Evolutionary conservation across 2,329 filamentous ascomycete species (phyloP).

Genomic region (Canariomyces notabilis): DNA sequence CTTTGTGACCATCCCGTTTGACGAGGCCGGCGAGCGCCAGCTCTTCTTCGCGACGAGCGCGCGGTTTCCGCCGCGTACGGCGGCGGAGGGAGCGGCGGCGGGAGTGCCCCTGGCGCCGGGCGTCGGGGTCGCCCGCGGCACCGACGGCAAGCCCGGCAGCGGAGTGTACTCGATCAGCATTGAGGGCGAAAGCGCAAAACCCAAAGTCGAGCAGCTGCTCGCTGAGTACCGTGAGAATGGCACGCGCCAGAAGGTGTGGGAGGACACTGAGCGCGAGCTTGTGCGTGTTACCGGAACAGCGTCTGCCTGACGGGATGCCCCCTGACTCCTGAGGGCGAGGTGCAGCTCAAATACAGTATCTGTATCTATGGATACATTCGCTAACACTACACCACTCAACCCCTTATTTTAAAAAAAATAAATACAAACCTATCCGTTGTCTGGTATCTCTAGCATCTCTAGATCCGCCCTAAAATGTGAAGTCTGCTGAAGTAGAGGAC

Average conservation of each 20-base stretch:
- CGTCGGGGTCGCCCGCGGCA: constrained; percentile 26
- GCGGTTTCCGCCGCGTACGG: constrained; percentile 27
- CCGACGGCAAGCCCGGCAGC: constrained; percentile 31
- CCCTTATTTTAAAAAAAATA: no score
- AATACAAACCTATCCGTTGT: no score
- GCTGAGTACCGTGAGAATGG: constrained; percentile 26
- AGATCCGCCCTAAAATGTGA: no score
- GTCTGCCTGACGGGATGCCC: constrained; percentile 20
- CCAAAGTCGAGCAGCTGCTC: constrained; percentile 28
- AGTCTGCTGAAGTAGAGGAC: no score
- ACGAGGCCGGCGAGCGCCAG: constrained; percentile 37
- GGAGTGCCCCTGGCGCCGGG: constrained; percentile 26
- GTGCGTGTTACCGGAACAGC: constrained; percentile 28
- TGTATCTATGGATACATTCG: no score
- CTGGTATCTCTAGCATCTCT: no score
- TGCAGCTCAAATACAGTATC: no score
- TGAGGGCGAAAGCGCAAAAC: constrained; percentile 29
- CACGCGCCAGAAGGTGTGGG: constrained; percentile 32
- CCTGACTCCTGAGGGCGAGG: no score
- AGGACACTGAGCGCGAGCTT: constrained; percentile 34
- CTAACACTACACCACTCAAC: no score
- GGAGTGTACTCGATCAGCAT: constrained; percentile 36
- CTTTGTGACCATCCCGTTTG: constrained; percentile 23
- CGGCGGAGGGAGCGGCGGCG: constrained; percentile 18
- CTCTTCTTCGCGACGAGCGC: constrained; percentile 35